phyloP scores from a whole-genome alignment of 73 alveolate species.

The Breviolum minutum region DNA sequence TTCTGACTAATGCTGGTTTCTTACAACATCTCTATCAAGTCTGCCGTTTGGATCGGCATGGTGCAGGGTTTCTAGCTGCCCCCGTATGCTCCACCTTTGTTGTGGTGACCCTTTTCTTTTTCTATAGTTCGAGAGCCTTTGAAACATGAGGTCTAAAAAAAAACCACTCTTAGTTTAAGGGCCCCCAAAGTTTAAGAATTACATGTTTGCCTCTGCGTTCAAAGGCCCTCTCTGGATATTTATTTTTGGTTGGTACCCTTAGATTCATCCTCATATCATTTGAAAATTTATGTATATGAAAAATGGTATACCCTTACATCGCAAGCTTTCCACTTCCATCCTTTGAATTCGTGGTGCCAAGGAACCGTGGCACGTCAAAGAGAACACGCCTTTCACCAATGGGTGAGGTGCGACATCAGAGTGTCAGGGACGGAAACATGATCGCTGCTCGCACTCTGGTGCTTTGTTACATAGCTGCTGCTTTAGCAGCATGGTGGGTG shows the following conservation, averaged over 20 bases:
- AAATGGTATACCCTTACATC: not conserved
- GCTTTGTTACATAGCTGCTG: not conserved
- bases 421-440: not conserved
- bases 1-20: not conserved
- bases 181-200: too few relatives aligned
- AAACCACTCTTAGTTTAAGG: too few relatives aligned
- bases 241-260: too few relatives aligned
- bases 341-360: not conserved
- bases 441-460: not conserved
- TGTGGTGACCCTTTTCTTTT: not conserved
- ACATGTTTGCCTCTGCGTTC: too few relatives aligned
- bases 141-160: not conserved
- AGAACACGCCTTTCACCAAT: not conserved
- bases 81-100: not conserved
- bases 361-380: not conserved
- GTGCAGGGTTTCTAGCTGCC: not conserved
- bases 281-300: not conserved
- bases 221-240: too few relatives aligned
- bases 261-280: too few relatives aligned
- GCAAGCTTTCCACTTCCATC: not conserved
- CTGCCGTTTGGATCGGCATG: not conserved
- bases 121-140: not conserved
- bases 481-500: not conserved
- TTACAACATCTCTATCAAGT: not conserved
- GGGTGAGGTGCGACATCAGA: not conserved